These are phyloP conservation scores for Pythium diclinum DNA, from an alignment of 352 stramenopile species.

Conservation along the genomic window DNA sequence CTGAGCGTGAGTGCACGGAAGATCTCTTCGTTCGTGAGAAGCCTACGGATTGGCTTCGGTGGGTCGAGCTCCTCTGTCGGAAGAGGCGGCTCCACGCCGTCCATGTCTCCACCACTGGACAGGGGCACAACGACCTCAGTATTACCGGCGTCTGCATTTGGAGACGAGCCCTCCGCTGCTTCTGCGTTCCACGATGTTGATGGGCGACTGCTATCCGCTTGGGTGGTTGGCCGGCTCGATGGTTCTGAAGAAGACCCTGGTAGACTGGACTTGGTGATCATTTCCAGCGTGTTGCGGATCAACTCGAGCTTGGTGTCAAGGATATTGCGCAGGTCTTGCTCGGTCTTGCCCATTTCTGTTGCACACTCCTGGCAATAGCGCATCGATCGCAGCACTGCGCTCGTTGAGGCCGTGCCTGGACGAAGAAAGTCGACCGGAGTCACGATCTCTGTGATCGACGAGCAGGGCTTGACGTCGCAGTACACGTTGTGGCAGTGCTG, in stretches of 20 bases:
- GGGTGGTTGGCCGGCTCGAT: slow-evolving; percentile 20
- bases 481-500: slow-evolving; percentile 81
- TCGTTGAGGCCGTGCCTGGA: slow-evolving; percentile 12
- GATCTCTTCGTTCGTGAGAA: slow-evolving; percentile 43
- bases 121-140: not conserved
- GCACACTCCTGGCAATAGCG: slow-evolving; percentile 78
- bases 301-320: slow-evolving; percentile 62
- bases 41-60: slow-evolving; percentile 13
- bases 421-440: slow-evolving; percentile 17
- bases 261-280: slow-evolving; percentile 30
- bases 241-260: slow-evolving; percentile 5
- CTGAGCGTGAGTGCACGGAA: slow-evolving; percentile 46
- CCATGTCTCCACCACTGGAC: slow-evolving; percentile 15
- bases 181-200: not conserved
- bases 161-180: not conserved
- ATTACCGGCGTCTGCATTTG: not conserved
- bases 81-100: slow-evolving; percentile 19
- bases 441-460: slow-evolving; percentile 40
- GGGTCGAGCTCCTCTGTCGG: slow-evolving; percentile 9
- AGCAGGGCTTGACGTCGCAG: slow-evolving; percentile 76
- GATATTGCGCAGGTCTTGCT: slow-evolving; percentile 60
- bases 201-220: not conserved
- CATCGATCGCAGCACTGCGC: slow-evolving; percentile 28
- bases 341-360: slow-evolving; percentile 62
- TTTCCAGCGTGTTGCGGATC: slow-evolving; percentile 43